Percentiles rank a stretch among this genome's conserved stretches.
phyloP scores from a whole-genome alignment of 257 asterid species.

The Fraxinus americana region DNA sequence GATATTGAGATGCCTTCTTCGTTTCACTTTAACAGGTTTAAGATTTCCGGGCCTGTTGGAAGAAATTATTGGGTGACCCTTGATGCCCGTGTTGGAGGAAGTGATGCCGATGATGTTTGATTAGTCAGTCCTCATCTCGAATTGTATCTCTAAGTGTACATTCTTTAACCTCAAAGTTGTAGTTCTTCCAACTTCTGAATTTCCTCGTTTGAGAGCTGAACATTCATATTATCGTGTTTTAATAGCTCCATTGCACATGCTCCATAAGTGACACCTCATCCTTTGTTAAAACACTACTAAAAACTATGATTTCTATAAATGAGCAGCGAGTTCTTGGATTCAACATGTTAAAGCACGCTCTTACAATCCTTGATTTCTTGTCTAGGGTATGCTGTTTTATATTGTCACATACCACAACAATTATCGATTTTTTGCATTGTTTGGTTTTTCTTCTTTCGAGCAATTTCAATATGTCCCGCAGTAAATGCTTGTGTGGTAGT shows the following conservation, averaged over 20 bases:
- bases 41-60: slow-evolving; percentile 80
- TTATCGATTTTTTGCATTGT: neutral
- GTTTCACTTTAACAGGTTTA: slow-evolving; percentile 46
- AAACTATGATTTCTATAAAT: neutral
- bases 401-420: neutral
- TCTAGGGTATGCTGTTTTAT: too few species aligned
- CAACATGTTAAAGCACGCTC: neutral
- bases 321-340: neutral
- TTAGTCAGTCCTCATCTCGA: slow-evolving; percentile 18
- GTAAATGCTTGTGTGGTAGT: too few species aligned
- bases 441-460: neutral
- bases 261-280: slow-evolving; percentile 12
- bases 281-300: neutral
- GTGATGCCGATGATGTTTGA: slow-evolving; percentile 62
- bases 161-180: slow-evolving; percentile 29
- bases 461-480: too few species aligned
- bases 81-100: slow-evolving; percentile 60
- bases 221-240: neutral
- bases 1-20: slow-evolving; percentile 1
- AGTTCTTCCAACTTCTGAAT: slow-evolving; percentile 25
- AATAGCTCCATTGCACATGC: slow-evolving; percentile 14
- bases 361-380: too few species aligned
- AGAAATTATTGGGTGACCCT: slow-evolving; percentile 60
- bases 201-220: slow-evolving; percentile 9
- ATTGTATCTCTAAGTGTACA: slow-evolving; percentile 46